A percentile compares a stretch with the other conserved stretches of the same genome.
phyloP scores from a whole-genome alignment of 345 rosid genomes.

The Geranium brycei region DNA sequence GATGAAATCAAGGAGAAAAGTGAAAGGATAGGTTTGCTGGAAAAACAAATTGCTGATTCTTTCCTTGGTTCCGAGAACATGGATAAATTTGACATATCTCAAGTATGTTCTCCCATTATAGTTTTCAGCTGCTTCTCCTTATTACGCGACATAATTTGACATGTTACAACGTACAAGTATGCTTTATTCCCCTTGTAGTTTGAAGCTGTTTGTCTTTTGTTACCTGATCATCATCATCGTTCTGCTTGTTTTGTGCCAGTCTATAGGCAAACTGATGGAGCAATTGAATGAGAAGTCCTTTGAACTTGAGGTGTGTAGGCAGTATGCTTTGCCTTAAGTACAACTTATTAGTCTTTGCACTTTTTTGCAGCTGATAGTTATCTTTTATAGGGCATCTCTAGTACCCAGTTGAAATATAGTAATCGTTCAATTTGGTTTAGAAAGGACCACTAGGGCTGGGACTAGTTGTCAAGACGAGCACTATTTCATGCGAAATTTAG shows the following conservation, averaged over 20 bases:
- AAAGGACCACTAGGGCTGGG: too few relatives aligned
- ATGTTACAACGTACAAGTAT: slow-evolving; percentile 35
- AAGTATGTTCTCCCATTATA: slow-evolving; percentile 30
- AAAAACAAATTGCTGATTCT: slow-evolving; percentile 66
- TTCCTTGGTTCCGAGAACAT: slow-evolving; percentile 40
- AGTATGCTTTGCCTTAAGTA: background rate
- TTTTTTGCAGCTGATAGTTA: background rate
- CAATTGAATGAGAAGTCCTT: slow-evolving; percentile 88
- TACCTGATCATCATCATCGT: slow-evolving; percentile 1
- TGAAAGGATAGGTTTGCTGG: slow-evolving; percentile 62
- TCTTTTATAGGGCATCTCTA: background rate
- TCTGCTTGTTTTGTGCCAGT: slow-evolving; percentile 33
- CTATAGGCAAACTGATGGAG: slow-evolving; percentile 53
- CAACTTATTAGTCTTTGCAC: slow-evolving; percentile 4
- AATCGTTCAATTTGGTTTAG: background rate
- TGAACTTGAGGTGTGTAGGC: slow-evolving; percentile 66
- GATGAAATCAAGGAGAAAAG: slow-evolving; percentile 70
- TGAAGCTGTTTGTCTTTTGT: background rate
- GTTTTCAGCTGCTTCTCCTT: background rate
- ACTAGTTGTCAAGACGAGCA: too few relatives aligned
- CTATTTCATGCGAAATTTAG: too few relatives aligned
- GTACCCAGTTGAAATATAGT: background rate
- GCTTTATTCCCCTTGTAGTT: slow-evolving; percentile 12
- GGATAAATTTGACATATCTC: slow-evolving; percentile 52
- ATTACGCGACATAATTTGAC: slow-evolving; percentile 26